phyloP scores from a whole-genome alignment of 257 asterid genomes.

The Gentiana straminea region DNA sequence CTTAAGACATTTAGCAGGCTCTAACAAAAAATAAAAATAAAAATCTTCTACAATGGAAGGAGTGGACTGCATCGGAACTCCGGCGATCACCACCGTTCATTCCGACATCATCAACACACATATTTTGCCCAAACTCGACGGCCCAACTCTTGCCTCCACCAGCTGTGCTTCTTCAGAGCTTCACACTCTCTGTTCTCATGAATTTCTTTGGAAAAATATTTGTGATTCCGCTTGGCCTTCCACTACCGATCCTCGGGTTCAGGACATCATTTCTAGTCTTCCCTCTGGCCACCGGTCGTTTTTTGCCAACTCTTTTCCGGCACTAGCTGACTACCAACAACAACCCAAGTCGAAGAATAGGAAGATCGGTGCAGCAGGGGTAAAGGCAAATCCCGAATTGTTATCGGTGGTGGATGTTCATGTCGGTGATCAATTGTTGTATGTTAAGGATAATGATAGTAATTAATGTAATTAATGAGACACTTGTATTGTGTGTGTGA shows the following conservation, averaged over 20 bases:
- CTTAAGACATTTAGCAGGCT: too few relatives aligned
- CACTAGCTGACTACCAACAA: neutral
- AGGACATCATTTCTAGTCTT: slow-evolving; percentile 24
- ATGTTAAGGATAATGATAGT: too few relatives aligned
- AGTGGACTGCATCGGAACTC: neutral
- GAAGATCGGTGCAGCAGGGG: neutral
- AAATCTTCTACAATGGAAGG: too few relatives aligned
- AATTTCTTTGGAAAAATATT: slow-evolving; percentile 42
- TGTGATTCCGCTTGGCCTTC: slow-evolving; percentile 65
- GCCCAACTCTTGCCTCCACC: slow-evolving; percentile 54
- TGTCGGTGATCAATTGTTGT: slow-evolving; percentile 27
- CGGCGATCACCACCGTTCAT: slow-evolving; percentile 35
- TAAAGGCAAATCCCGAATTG: slow-evolving; percentile 8
- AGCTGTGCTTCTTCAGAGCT: slow-evolving; percentile 32
- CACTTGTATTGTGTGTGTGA: too few relatives aligned
- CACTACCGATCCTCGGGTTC: slow-evolving; percentile 28
- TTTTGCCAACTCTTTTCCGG: slow-evolving; percentile 46
- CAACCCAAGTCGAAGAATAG: neutral
- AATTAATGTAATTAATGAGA: too few relatives aligned
- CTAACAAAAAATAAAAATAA: too few relatives aligned
- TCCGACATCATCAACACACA: slow-evolving; percentile 48
- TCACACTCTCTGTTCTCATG: slow-evolving; percentile 31
- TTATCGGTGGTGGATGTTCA: slow-evolving; percentile 66
- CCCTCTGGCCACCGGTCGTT: slow-evolving; percentile 58
- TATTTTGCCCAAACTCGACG: slow-evolving; percentile 53